Percentiles rank a stretch among this genome's conserved stretches.
Evolutionary conservation across 1,139 yeast genomes (phyloP).

Genomic region (Maudiozyma humilis): DNA sequence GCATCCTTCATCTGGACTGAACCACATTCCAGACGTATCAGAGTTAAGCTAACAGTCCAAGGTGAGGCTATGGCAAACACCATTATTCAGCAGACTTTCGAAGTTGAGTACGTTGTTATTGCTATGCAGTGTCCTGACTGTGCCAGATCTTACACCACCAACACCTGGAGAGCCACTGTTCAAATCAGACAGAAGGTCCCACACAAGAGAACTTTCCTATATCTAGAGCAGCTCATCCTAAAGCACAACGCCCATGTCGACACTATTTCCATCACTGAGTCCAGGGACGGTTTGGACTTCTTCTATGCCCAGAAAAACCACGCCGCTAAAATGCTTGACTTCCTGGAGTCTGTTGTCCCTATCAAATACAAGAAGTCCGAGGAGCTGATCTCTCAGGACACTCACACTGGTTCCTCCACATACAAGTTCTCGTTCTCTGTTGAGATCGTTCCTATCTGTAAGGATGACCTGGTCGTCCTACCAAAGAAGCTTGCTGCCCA

Average conservation of each 20-base stretch:
- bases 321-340: constrained; percentile 90
- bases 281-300: constrained; percentile 92
- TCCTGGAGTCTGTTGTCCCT: constrained; percentile 82
- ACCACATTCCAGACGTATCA: constrained; percentile 93
- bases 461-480: constrained; percentile 87
- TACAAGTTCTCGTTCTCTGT: constrained; percentile 90
- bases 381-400: constrained; percentile 85
- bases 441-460: constrained; percentile 94
- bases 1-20: constrained; percentile 98
- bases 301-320: constrained; percentile 83
- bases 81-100: constrained; percentile 89
- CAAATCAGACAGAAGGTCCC: constrained; percentile 96
- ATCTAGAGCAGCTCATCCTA: constrained; percentile 87
- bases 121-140: constrained; percentile 99
- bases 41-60: constrained; percentile 86
- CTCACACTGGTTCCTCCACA: constrained; percentile 79
- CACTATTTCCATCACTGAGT: constrained; percentile 85
- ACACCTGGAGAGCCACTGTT: constrained; percentile 96
- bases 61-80: constrained; percentile 94
- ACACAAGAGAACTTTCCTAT: constrained; percentile 92
- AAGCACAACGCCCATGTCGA: constrained; percentile 92
- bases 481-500: constrained; percentile 80
- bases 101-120: constrained; percentile 85
- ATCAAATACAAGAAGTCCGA: constrained; percentile 76
- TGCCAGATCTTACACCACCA: constrained; percentile 90